Evolutionary conservation across 768 basidiomycete species (phyloP), one percentile per base, ranked within the genome.

Genomic region (Pleurotus salmoneostramineus): DNA sequence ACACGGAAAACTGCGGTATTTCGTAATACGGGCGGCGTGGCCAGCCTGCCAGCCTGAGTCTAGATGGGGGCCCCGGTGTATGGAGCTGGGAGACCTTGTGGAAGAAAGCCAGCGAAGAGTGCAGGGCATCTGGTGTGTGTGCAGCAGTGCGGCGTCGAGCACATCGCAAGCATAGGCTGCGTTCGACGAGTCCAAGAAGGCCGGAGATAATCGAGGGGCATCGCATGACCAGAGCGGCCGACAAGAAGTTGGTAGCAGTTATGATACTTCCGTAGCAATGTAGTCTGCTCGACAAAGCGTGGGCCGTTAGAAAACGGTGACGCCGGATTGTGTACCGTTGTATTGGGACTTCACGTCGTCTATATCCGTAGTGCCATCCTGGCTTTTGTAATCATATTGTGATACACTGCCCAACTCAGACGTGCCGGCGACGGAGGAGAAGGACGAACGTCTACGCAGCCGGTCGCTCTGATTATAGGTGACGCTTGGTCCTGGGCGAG

Each of bases 291-390:
- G 34, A 43, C 42, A 11, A 11, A 15, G 42, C 21, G 21, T 27
- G 21, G 21, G 6, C 48, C 47, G 88, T 76, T 82, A 94, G 73
- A 91, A 94, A 62, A 91, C 90, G 40, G 92, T 94, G 61, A 94
- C 81, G 46, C 92, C 91, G 49, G 85, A 83, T 68, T 93, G 92
- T 12, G 91, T 93, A 31, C 88, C 89, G 6, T 89, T 77, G 69
- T 94, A 94, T 71, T 95, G 92, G 57, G 86, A 88, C 75, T 93
- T 91, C 81, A 93, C 84, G 68, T 95, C 92, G 68, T 94, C 92
- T 67, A 85, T 68, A 67, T 93, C 92, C 33, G 76, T 80, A 45
- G 80, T 79, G 58, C 90, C 92, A 66, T 93, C 93, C 69, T 93
- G 93, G 65, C 91, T 92, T 83, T 94, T 94, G 74, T 94, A 94